phyloP scores from a whole-genome alignment of 2,329 filamentous ascomycete species.

The Bipolaris gigantea region DNA sequence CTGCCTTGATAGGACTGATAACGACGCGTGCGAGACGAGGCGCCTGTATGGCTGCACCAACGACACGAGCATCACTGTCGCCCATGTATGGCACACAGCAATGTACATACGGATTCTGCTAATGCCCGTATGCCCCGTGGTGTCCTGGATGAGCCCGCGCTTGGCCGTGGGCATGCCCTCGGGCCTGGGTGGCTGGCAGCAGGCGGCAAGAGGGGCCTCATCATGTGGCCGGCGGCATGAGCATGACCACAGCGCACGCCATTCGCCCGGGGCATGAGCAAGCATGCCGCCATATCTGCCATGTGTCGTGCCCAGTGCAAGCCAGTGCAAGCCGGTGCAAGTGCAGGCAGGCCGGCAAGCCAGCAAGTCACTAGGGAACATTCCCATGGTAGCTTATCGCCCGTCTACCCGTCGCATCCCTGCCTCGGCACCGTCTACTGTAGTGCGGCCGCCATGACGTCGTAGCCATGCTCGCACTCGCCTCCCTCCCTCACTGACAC shows the following conservation, averaged over 20 bases:
- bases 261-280: conserved; percentile 24
- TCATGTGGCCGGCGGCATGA: conserved; percentile 30
- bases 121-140: neutral
- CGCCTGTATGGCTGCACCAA: neutral
- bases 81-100: too few relatives aligned
- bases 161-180: neutral
- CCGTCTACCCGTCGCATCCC: neutral
- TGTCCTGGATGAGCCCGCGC: neutral
- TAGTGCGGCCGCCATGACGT: too few relatives aligned
- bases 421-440: neutral
- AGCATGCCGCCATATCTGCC: conserved; percentile 18
- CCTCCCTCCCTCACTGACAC: neutral
- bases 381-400: neutral
- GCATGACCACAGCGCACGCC: conserved; percentile 33
- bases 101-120: too few relatives aligned
- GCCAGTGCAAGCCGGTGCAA: too few relatives aligned
- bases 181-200: neutral
- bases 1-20: conserved; percentile 5
- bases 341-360: too few relatives aligned
- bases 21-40: conserved; percentile 4
- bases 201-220: neutral
- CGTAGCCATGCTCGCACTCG: neutral
- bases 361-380: too few relatives aligned
- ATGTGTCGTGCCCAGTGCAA: neutral
- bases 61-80: neutral